Percentiles rank a stretch among this genome's conserved stretches.
These are phyloP conservation scores for Clonostachys rhizophaga DNA, from an alignment of 2,329 filamentous ascomycete genomes.

Conservation along the genomic window DNA sequence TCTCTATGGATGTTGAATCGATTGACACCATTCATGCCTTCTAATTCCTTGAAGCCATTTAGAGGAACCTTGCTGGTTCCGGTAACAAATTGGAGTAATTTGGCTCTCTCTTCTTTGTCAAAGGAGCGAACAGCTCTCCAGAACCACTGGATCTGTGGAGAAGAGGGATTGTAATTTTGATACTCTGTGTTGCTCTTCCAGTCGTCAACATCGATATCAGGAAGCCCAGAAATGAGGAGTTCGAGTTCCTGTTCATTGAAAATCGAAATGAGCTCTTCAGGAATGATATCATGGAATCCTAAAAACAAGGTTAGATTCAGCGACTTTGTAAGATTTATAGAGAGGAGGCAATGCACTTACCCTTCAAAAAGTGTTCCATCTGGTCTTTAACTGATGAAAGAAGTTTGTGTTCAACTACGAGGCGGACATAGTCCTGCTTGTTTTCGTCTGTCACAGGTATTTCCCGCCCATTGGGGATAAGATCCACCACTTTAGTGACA, in stretches of 20 bases:
- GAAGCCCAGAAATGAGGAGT: conserved; percentile 90
- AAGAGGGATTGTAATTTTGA: conserved; percentile 92
- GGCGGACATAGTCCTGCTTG: conserved; percentile 94
- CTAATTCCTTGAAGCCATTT: conserved; percentile 97
- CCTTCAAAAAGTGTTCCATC: conserved; percentile 86
- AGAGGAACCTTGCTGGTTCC: conserved; percentile 97
- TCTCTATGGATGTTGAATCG: conserved; percentile 99
- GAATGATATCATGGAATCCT: conserved; percentile 98
- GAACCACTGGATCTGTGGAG: conserved; percentile 98
- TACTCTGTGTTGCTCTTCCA: conserved; percentile 99
- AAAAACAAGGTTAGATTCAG: conserved; percentile 3
- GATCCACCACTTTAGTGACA: conserved; percentile 79
- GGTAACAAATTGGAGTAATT: conserved; percentile 95
- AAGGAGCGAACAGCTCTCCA: conserved; percentile 97
- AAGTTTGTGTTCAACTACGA: conserved; percentile 91
- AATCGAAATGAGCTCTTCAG: conserved; percentile 88
- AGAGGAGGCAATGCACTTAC: conserved; percentile 32
- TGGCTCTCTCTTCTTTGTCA: conserved; percentile 97
- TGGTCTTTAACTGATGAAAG: conserved; percentile 90
- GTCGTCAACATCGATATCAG: conserved; percentile 96
- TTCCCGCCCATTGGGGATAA: conserved; percentile 83
- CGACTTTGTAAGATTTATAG: not conserved
- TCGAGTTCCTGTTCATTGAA: conserved; percentile 99
- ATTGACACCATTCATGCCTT: conserved; percentile 98
- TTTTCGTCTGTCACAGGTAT: conserved; percentile 95